phyloP scores from a whole-genome alignment of 805 yeast genomes.

The Metschnikowia cubensis region DNA sequence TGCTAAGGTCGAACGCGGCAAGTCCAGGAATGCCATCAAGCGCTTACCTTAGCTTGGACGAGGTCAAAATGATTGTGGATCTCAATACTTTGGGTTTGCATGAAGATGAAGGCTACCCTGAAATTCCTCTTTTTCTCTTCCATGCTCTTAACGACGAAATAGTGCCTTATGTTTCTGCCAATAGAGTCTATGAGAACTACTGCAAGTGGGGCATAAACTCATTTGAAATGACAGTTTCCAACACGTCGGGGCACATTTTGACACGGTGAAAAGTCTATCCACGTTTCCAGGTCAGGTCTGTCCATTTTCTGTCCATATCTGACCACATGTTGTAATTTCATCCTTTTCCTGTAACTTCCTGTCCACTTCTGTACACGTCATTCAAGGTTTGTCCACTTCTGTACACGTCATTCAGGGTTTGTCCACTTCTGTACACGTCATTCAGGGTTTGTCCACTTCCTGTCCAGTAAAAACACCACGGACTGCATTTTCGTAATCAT shows the following conservation, averaged over 20 bases:
- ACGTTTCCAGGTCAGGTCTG: no score
- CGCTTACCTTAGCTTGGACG: not conserved
- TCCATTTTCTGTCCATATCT: no score
- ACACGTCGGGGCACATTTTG: slow-evolving; percentile 24
- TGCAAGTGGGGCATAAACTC: slow-evolving; percentile 27
- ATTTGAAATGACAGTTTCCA: slow-evolving; percentile 26
- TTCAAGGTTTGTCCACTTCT: no score
- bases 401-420: no score
- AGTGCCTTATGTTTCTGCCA: slow-evolving; percentile 19
- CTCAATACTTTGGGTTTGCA: slow-evolving; percentile 4
- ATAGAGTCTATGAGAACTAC: slow-evolving; percentile 24
- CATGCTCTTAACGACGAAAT: slow-evolving; percentile 23
- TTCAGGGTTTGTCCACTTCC: no score
- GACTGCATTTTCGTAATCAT: no score
- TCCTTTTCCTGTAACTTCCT: no score
- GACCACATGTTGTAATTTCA: no score
- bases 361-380: no score
- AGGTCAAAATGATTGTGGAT: slow-evolving; percentile 1
- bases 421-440: no score
- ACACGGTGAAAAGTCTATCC: no score
- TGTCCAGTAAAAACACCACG: no score
- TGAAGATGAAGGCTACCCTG: slow-evolving; percentile 14
- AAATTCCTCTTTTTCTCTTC: slow-evolving; percentile 23
- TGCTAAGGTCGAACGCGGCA: slow-evolving; percentile 51
- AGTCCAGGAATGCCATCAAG: slow-evolving; percentile 26